A percentile compares a stretch with the other conserved stretches of the same genome.
phyloP scores from a whole-genome alignment of 2,329 filamentous ascomycete genomes.

The Fusarium luffae region DNA sequence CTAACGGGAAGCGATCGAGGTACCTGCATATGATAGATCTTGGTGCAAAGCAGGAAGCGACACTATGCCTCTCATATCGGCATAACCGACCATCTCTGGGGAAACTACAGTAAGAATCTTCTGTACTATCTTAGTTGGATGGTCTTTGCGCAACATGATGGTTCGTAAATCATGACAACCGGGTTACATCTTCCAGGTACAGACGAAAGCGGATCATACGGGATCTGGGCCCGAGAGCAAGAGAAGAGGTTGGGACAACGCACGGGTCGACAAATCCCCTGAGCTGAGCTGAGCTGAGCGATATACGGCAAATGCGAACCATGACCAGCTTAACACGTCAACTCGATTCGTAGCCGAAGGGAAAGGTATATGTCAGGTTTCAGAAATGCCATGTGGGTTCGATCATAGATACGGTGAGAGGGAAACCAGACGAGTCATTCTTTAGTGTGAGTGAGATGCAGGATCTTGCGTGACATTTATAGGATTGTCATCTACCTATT shows the following conservation, averaged over 20 bases:
- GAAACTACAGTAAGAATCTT: not conserved
- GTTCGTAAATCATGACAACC: slow-evolving; percentile 10
- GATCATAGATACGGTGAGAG: slow-evolving; percentile 24
- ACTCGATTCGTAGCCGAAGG: slow-evolving; percentile 13
- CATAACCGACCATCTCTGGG: slow-evolving; percentile 5
- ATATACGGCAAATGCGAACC: slow-evolving; percentile 12
- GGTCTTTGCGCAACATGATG: not conserved
- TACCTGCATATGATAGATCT: slow-evolving; percentile 5
- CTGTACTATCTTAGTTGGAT: not conserved
- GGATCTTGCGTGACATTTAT: not conserved
- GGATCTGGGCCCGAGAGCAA: slow-evolving; percentile 19
- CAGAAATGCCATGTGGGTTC: slow-evolving; percentile 18
- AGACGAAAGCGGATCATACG: slow-evolving; percentile 10
- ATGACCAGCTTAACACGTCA: not conserved
- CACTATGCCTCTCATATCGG: not conserved
- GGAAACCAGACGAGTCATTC: slow-evolving; percentile 7
- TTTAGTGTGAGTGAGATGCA: not conserved
- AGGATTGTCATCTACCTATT: too few species aligned
- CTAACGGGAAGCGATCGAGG: slow-evolving; percentile 1
- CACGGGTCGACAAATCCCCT: slow-evolving; percentile 11
- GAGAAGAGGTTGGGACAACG: slow-evolving; percentile 10
- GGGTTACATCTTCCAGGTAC: slow-evolving; percentile 12
- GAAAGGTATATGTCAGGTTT: not conserved
- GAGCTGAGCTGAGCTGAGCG: not conserved
- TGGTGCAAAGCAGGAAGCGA: not conserved